Evolutionary conservation across 768 basidiomycete genomes (phyloP).

Genomic region (Antrodiella citrinella): DNA sequence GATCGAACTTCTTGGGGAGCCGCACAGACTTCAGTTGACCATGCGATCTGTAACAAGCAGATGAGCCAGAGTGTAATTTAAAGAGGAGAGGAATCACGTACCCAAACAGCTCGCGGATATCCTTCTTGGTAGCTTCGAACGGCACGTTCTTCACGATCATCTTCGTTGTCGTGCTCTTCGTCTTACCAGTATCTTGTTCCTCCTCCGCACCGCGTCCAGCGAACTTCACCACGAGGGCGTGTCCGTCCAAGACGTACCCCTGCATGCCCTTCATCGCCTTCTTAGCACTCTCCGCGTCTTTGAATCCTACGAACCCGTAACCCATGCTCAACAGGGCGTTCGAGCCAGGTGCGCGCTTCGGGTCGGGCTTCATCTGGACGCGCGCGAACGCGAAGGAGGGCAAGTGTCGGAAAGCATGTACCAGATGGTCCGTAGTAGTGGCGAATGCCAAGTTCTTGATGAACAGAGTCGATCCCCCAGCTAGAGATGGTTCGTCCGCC

Average conservation of each 20-base stretch:
- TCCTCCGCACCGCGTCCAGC: slow-evolving; percentile 67
- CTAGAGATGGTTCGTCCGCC: slow-evolving; percentile 37
- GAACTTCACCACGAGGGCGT: slow-evolving; percentile 75
- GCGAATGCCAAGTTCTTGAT: slow-evolving; percentile 93
- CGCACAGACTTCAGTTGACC: slow-evolving; percentile 93
- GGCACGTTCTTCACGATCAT: slow-evolving; percentile 98
- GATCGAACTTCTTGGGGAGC: slow-evolving; percentile 86
- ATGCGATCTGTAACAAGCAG: slow-evolving; percentile 49
- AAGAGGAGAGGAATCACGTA: slow-evolving; percentile 30
- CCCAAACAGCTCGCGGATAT: slow-evolving; percentile 85
- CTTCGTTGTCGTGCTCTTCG: slow-evolving; percentile 74
- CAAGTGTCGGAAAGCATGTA: slow-evolving; percentile 60
- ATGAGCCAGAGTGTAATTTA: slow-evolving; percentile 1
- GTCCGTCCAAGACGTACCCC: slow-evolving; percentile 81
- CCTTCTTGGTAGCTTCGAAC: slow-evolving; percentile 93
- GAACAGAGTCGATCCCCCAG: slow-evolving; percentile 77
- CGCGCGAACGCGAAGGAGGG: slow-evolving; percentile 82
- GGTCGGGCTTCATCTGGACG: slow-evolving; percentile 86
- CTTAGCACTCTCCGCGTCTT: slow-evolving; percentile 61
- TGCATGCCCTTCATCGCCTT: slow-evolving; percentile 72
- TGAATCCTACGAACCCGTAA: slow-evolving; percentile 93
- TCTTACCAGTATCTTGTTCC: slow-evolving; percentile 26
- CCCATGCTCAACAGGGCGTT: slow-evolving; percentile 76
- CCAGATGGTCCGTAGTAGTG: slow-evolving; percentile 73
- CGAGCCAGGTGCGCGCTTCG: slow-evolving; percentile 45